Conservation (phyloP, 148 eudicot genomes). For the Arctostaphylos glauca region DNA sequence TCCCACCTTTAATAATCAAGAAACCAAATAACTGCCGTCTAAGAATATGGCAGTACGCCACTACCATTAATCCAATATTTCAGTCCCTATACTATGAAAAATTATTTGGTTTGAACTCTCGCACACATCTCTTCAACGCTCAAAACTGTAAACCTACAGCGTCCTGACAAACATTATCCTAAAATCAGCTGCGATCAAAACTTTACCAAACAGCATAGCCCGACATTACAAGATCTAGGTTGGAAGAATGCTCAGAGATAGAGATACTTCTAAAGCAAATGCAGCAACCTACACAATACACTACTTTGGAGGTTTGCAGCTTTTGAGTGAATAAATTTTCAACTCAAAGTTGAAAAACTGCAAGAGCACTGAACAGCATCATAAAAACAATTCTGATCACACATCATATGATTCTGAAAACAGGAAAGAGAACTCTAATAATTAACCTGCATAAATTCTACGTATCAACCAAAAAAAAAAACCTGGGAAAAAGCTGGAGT, state of each 20-base stretch:
- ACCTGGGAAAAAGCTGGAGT: slow-evolving; percentile 84
- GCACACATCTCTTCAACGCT: background rate
- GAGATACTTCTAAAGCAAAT: background rate
- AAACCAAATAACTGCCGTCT: background rate
- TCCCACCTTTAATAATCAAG: background rate
- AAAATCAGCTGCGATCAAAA: background rate
- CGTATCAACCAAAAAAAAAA: background rate
- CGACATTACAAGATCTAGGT: background rate
- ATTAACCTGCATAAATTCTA: slow-evolving; percentile 70
- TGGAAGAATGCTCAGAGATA: background rate
- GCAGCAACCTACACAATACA: background rate
- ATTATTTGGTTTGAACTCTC: background rate
- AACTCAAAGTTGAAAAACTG: background rate
- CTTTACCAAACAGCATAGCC: background rate
- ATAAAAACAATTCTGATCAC: background rate
- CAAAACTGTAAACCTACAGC: background rate
- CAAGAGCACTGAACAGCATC: background rate
- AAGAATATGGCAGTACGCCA: background rate
- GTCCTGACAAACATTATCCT: background rate
- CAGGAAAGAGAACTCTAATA: background rate
- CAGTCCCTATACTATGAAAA: background rate
- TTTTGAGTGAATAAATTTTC: background rate
- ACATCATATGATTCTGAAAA: background rate
- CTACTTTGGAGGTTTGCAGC: background rate
- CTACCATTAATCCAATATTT: background rate